These are phyloP conservation scores for Parathielavia appendiculata DNA, from an alignment of 495 filamentous ascomycete species.

Conservation along the genomic window DNA sequence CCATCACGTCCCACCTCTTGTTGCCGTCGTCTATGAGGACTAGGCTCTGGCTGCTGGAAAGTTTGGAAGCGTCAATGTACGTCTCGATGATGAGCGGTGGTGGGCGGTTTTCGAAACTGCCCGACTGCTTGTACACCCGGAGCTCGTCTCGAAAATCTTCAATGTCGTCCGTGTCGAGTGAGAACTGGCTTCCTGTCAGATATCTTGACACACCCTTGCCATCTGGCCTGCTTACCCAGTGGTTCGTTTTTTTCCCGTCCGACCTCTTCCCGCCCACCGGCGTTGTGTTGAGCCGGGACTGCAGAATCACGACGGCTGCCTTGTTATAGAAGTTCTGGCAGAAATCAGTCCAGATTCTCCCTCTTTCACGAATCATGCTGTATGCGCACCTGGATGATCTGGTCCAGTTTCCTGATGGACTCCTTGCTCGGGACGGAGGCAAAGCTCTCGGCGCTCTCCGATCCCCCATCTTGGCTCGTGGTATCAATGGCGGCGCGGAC, in stretches of 20 bases:
- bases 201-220: not conserved
- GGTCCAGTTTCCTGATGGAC: constrained; percentile 69
- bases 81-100: constrained; percentile 87
- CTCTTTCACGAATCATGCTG: not conserved
- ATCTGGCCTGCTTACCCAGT: constrained; percentile 72
- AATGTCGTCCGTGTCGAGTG: constrained; percentile 87
- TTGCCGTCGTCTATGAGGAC: constrained; percentile 83
- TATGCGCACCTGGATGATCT: constrained; percentile 77
- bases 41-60: constrained; percentile 80
- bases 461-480: constrained; percentile 35
- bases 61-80: constrained; percentile 72
- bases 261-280: constrained; percentile 53
- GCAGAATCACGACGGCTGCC: constrained; percentile 77
- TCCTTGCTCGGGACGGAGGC: constrained; percentile 51
- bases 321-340: constrained; percentile 85
- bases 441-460: constrained; percentile 41
- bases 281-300: constrained; percentile 66
- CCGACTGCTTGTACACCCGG: constrained; percentile 69
- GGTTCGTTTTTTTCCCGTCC: constrained; percentile 62
- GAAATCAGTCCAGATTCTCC: constrained; percentile 17
- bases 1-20: constrained; percentile 85
- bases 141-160: constrained; percentile 78
- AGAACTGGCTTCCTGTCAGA: constrained; percentile 58
- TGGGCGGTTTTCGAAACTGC: constrained; percentile 70
- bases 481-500: constrained; percentile 36